Percentiles rank a stretch among this genome's conserved stretches.
phyloP scores from a whole-genome alignment of 1,284 basidiomycete genomes.

The Xerocomus nothofagi region DNA sequence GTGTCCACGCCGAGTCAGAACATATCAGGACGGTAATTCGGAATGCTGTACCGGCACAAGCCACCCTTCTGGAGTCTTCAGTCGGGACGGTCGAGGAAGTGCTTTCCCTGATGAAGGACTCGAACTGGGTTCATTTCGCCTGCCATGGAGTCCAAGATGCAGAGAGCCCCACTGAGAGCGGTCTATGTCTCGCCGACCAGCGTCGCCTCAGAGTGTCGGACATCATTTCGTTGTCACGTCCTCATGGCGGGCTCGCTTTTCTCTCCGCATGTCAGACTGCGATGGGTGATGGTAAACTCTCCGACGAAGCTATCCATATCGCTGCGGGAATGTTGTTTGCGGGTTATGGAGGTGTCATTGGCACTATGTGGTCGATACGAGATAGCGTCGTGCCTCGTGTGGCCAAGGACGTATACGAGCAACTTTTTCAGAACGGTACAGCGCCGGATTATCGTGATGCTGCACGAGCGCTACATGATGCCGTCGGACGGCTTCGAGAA shows the following conservation, averaged over 20 bases:
- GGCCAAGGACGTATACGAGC: conserved; percentile 11
- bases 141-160: too few species aligned
- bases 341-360: conserved; percentile 4
- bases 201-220: conserved; percentile 9
- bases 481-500: background rate
- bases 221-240: conserved; percentile 12
- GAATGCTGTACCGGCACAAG: background rate
- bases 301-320: conserved; percentile 5
- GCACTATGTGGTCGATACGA: conserved; percentile 19
- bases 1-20: conserved; percentile 4
- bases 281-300: conserved; percentile 8
- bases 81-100: conserved; percentile 12
- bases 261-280: conserved; percentile 17
- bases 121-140: conserved; percentile 10
- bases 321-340: conserved; percentile 11
- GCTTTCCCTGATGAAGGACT: conserved; percentile 6
- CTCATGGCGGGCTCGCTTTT: conserved; percentile 12
- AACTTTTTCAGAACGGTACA: background rate
- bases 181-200: conserved; percentile 6
- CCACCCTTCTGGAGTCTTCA: conserved; percentile 8
- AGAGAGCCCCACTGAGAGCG: too few species aligned
- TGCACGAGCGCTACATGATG: conserved; percentile 2
- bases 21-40: conserved; percentile 1
- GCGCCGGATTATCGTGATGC: background rate
- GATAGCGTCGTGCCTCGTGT: conserved; percentile 10